Evolutionary conservation across 768 basidiomycete genomes (phyloP), one percentile per base, ranked within the genome.

Genomic region (Xanthoconium stramineum): DNA sequence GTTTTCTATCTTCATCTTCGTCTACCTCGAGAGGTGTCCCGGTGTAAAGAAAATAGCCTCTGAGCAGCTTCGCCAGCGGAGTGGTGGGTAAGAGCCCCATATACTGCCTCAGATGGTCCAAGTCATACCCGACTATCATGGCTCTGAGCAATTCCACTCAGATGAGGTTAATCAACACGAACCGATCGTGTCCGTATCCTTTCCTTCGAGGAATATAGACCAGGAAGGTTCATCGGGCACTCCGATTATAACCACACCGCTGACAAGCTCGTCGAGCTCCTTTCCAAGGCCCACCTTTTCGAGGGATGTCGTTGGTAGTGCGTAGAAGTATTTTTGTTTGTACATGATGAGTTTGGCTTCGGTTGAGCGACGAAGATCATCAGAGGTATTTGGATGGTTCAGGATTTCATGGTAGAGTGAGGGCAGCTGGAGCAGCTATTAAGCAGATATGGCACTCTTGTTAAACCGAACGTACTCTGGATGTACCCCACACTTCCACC

Each of bases 171-270:
- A 58, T 56, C n/a, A 58, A 48, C 17, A 70, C 83, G 65, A 65
- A 92, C 93, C 80, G 9, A 91, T 75, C 6, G 77, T 77, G 29
- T 83, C 83, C 38, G 75, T 79, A 66, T 98, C 87, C 52, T 75
- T 81, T 58, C 83, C 80, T 65, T 98, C 92, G 43, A 98, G 76
- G 58, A 79, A 84, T 5, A 89, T 69, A 29, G 73, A 77, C 96
- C 97, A 99, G 1, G 90, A 93, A 28, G 86, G 68, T 64, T 91
- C 87, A 63, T 97, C 88, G 0, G 84, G 81, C 10, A 94, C 80
- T 15, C 78, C 76, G 19, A 99, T 76, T 7, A 96, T 72, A 3
- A 97, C 80, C 32, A 85, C 82, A 3, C 94, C 94, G 15, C 82
- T 75, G 2, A 91, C 79, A 33, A 97, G 73, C 17, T 83, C 82